phyloP scores from a whole-genome alignment of 2,329 filamentous ascomycete genomes.

The Nothophoma quercina region DNA sequence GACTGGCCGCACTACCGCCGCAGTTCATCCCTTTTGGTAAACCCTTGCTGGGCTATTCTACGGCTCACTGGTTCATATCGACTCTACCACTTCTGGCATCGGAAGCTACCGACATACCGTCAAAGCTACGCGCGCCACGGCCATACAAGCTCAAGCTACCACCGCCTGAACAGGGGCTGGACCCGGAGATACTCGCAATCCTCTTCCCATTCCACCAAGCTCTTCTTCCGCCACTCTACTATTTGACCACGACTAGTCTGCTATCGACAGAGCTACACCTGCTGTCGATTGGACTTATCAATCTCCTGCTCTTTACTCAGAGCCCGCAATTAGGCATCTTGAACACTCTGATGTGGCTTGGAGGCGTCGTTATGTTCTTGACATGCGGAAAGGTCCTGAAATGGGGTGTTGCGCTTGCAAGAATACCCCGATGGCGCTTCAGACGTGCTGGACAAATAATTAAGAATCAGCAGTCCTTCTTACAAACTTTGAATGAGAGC shows the following conservation, averaged over 20 bases:
- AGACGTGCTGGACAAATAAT: constrained; percentile 61
- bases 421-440: constrained; percentile 92
- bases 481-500: constrained; percentile 51
- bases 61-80: constrained; percentile 81
- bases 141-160: constrained; percentile 48
- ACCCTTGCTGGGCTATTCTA: constrained; percentile 65
- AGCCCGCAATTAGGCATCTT: constrained; percentile 63
- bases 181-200: constrained; percentile 67
- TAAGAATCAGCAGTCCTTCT: constrained; percentile 53
- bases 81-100: constrained; percentile 70
- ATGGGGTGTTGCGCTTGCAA: constrained; percentile 85
- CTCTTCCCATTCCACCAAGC: constrained; percentile 86
- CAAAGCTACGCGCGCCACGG: constrained; percentile 40
- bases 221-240: constrained; percentile 74
- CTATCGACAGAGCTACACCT: constrained; percentile 87
- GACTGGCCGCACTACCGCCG: constrained; percentile 77
- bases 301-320: constrained; percentile 76
- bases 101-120: constrained; percentile 52
- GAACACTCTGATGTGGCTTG: constrained; percentile 56
- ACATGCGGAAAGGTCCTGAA: constrained; percentile 76
- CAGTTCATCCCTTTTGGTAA: constrained; percentile 72
- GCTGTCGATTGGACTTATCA: constrained; percentile 81
- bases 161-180: constrained; percentile 47
- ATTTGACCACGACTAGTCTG: constrained; percentile 87
- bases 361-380: constrained; percentile 79